Conservation (phyloP, 257 asterid genomes). For the Nicotiana paniculata region DNA sequence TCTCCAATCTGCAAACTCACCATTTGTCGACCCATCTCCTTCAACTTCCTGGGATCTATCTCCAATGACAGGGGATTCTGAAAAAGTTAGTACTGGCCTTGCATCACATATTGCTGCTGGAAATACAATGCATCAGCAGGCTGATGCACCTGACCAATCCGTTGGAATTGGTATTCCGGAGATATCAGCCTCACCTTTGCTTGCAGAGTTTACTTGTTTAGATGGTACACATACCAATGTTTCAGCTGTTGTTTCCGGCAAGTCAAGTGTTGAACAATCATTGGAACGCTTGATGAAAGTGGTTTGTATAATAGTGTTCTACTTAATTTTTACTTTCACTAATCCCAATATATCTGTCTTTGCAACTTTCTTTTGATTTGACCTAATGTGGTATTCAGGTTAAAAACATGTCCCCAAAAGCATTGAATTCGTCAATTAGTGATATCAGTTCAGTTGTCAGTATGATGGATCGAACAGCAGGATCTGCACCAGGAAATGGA, state of each 20-base stretch:
- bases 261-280: conserved; percentile 51
- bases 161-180: conserved; percentile 77
- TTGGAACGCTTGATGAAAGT: conserved; percentile 59
- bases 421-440: conserved; percentile 63
- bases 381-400: conserved; percentile 31
- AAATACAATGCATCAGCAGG: conserved; percentile 38
- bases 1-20: conserved; percentile 63
- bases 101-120: conserved; percentile 52
- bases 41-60: conserved; percentile 75
- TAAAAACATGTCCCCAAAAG: conserved; percentile 49
- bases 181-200: conserved; percentile 77
- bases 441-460: conserved; percentile 75
- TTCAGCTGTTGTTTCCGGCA: conserved; percentile 47
- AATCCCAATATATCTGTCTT: neutral
- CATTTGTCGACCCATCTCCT: conserved; percentile 61
- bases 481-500: conserved; percentile 87
- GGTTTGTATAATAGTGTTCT: conserved; percentile 30
- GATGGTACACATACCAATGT: conserved; percentile 57
- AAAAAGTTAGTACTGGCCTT: conserved; percentile 46
- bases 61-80: conserved; percentile 66
- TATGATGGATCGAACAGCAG: conserved; percentile 76
- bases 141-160: conserved; percentile 51
- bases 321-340: neutral
- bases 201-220: conserved; percentile 59
- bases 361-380: neutral